Percentiles rank a stretch among this genome's conserved stretches.
phyloP scores from a whole-genome alignment of 208 protist species.

The Trypanosoma scelopori region DNA sequence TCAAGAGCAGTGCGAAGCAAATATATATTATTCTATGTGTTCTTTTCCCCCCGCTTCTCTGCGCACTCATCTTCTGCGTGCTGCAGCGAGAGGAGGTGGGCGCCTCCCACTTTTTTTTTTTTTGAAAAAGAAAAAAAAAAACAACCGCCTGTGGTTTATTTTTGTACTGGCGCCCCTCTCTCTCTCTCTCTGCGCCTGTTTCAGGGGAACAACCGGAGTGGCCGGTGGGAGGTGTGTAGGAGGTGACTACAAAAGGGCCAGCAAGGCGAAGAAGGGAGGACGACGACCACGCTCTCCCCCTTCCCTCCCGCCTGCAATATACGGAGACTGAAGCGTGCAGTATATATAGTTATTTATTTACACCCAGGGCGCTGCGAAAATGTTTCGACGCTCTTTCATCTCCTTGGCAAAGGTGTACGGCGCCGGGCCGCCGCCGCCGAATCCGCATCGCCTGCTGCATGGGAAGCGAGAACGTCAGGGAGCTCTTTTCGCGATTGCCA shows the following conservation, averaged over 20 bases:
- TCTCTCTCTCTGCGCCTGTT: neutral
- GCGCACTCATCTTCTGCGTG: too few relatives aligned
- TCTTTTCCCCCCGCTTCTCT: too few relatives aligned
- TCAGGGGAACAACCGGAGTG: too few relatives aligned
- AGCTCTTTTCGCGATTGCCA: constrained; percentile 72
- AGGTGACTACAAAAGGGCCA: neutral
- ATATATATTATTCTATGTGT: too few relatives aligned
- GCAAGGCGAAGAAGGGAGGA: neutral
- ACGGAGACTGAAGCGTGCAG: neutral
- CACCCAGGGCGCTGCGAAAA: neutral
- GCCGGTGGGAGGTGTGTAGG: neutral
- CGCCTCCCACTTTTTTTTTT: too few relatives aligned
- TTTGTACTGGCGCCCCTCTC: constrained; percentile 24
- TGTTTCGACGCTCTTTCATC: constrained; percentile 22
- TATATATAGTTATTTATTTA: constrained; percentile 2
- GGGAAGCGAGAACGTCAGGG: constrained; percentile 64
- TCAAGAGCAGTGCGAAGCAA: too few relatives aligned
- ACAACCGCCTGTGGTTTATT: too few relatives aligned
- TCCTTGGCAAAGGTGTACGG: constrained; percentile 72
- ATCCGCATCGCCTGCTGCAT: constrained; percentile 38
- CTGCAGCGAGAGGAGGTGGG: too few relatives aligned
- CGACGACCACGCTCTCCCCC: too few relatives aligned
- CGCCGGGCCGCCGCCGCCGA: constrained; percentile 24
- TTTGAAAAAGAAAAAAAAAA: too few relatives aligned
- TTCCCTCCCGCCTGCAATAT: constrained; percentile 1